These are phyloP conservation scores for Amaranthus palmeri DNA, from an alignment of 148 eudicot genomes.

Conservation along the genomic window DNA sequence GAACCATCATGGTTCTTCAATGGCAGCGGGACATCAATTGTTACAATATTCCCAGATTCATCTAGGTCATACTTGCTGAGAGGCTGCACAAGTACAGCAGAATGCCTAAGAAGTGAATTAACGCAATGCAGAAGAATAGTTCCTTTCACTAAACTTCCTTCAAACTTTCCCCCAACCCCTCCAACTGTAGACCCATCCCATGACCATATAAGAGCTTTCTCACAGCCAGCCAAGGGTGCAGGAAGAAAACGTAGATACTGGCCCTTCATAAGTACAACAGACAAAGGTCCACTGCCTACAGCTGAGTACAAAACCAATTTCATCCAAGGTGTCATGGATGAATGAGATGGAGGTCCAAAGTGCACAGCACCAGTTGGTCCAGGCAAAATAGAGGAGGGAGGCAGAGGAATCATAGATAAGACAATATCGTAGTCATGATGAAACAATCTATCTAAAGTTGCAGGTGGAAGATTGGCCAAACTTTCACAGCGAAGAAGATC, in stretches of 20 bases:
- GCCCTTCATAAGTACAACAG: constrained; percentile 95
- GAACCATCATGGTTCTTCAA: constrained; percentile 92
- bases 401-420: constrained; percentile 93
- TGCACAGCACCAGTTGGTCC: constrained; percentile 89
- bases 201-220: constrained; percentile 92
- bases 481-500: constrained; percentile 98
- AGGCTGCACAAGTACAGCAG: constrained; percentile 93
- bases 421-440: constrained; percentile 85
- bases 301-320: constrained; percentile 82
- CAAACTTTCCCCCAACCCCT: constrained; percentile 85
- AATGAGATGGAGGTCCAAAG: constrained; percentile 91
- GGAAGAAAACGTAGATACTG: constrained; percentile 89
- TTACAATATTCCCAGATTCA: constrained; percentile 50
- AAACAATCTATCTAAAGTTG: constrained; percentile 79
- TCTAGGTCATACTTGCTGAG: constrained; percentile 76
- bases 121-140: constrained; percentile 80
- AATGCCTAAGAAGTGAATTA: constrained; percentile 80
- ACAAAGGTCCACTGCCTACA: constrained; percentile 72
- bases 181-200: constrained; percentile 96
- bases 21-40: constrained; percentile 82
- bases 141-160: constrained; percentile 90
- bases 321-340: constrained; percentile 98
- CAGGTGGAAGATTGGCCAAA: constrained; percentile 74
- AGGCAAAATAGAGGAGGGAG: constrained; percentile 85
- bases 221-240: constrained; percentile 93